Evolutionary conservation across 306 rosid genomes (phyloP).

Genomic region (Ceratonia siliqua): DNA sequence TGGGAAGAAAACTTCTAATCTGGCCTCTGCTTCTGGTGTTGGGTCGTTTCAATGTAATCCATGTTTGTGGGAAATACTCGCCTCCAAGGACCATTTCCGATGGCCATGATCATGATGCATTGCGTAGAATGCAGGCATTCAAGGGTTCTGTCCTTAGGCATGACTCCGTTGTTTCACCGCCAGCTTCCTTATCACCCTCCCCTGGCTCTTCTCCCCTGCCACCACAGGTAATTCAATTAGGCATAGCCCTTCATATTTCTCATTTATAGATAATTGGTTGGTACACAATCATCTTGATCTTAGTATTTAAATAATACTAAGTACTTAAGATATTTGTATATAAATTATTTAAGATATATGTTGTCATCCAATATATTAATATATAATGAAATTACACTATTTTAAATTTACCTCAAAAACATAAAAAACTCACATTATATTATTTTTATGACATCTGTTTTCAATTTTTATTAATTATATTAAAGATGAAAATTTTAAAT

Average conservation of each 20-base stretch:
- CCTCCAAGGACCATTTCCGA: conserved; percentile 15
- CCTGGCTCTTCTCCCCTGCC: conserved; percentile 30
- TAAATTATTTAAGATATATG: too few relatives aligned
- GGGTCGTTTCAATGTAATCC: conserved; percentile 22
- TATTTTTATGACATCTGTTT: too few relatives aligned
- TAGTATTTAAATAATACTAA: too few relatives aligned
- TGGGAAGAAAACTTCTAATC: conserved; percentile 24
- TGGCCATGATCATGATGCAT: conserved; percentile 24
- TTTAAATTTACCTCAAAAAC: too few relatives aligned
- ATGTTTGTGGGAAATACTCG: conserved; percentile 31
- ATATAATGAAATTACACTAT: too few relatives aligned
- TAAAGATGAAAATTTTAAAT: too few relatives aligned
- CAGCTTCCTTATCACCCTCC: conserved; percentile 43
- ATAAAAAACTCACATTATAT: too few relatives aligned
- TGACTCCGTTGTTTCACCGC: conserved; percentile 42
- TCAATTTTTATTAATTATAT: too few relatives aligned
- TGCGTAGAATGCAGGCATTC: conserved; percentile 45
- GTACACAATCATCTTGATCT: too few relatives aligned
- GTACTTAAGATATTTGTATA: too few relatives aligned
- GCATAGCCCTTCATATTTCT: neutral
- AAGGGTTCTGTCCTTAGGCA: conserved; percentile 45
- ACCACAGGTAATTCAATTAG: conserved; percentile 35
- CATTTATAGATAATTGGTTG: too few relatives aligned
- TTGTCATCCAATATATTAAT: too few relatives aligned
- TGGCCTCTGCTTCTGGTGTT: conserved; percentile 33